Conservation (phyloP, 768 basidiomycete species). For the Pleurotus sapidus region DNA sequence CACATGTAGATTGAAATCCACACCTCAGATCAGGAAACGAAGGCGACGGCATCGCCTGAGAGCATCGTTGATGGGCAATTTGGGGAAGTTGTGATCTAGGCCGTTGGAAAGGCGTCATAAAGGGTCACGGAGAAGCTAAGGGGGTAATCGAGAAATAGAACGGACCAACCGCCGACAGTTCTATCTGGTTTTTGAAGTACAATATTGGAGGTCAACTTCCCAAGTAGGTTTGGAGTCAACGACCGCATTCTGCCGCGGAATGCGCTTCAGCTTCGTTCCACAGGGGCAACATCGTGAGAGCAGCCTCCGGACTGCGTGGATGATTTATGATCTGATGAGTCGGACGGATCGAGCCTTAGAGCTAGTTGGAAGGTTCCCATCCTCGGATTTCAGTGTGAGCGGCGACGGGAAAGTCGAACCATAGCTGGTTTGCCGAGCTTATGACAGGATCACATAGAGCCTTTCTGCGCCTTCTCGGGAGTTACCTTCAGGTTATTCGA, state of each 20-base stretch:
- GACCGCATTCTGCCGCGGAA: background rate
- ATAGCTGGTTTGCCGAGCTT: background rate
- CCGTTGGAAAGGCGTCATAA: background rate
- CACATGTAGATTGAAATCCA: background rate
- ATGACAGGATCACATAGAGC: background rate
- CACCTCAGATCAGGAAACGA: background rate
- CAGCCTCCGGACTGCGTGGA: background rate
- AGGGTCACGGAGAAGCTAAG: background rate
- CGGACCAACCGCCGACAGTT: background rate
- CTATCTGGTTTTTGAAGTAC: background rate
- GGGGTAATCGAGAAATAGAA: background rate
- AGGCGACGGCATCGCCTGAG: background rate
- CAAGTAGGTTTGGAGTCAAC: background rate
- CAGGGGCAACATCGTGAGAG: slow-evolving; percentile 3
- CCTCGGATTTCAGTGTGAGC: slow-evolving; percentile 1
- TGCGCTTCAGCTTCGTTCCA: background rate
- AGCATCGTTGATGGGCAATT: background rate
- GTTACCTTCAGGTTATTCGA: background rate
- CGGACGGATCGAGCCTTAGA: background rate
- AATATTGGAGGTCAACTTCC: background rate
- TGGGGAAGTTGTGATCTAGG: background rate
- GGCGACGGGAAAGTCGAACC: background rate
- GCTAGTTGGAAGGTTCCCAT: background rate
- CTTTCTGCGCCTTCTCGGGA: background rate
- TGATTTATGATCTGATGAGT: background rate